Evolutionary conservation across 768 basidiomycete genomes (phyloP), one percentile per base, ranked within the genome.

Genomic region (Lentinula raphanica): DNA sequence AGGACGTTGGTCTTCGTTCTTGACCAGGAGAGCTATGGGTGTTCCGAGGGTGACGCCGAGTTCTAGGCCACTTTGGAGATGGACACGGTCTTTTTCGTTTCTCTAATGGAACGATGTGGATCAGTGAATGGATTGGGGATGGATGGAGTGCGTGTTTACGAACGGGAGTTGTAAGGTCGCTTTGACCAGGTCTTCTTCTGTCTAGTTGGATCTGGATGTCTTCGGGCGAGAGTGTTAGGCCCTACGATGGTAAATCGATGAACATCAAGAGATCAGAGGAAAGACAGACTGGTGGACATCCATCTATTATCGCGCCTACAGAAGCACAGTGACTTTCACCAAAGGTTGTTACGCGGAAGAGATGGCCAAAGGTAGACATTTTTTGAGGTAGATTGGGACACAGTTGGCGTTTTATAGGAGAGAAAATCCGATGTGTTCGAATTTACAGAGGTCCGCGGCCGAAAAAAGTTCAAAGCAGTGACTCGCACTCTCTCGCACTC

Each of bases 301-400:
- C 97, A 69, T 98, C 97, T 66, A 99, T 86, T 72, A 99, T 98
- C 35, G 92, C 94, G 13, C 97, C 97, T 35, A 98, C 97, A 13
- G 93, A 95, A 29, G 91, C 85, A 69, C 97, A 98, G 71, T 99
- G 97, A 62, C 91, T 94, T 77, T 99, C 97, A 59, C 97, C 97
- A 69, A 91, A 99, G 62, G 97, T 99, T 54, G 95, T 95, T 27
- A 99, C 97, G 48, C 93, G 83, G 77, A 92, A 99, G 38, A 92
- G 77, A 25, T 79, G 84, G 23, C 97, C 97, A 73, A 90, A 99
- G 56, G 94, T 91, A 23, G 94, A 96, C 97, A 99, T 98, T 32
- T 44, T 50, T 42, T 39, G 17, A 29, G 15, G 39, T 27, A 19
- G 23, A 31, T 17, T 29, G 25, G 15, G 5, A 54, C 35, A 31